Evolutionary conservation across 179 eudicot species (phyloP).

Genomic region (Carnegiea gigantea): DNA sequence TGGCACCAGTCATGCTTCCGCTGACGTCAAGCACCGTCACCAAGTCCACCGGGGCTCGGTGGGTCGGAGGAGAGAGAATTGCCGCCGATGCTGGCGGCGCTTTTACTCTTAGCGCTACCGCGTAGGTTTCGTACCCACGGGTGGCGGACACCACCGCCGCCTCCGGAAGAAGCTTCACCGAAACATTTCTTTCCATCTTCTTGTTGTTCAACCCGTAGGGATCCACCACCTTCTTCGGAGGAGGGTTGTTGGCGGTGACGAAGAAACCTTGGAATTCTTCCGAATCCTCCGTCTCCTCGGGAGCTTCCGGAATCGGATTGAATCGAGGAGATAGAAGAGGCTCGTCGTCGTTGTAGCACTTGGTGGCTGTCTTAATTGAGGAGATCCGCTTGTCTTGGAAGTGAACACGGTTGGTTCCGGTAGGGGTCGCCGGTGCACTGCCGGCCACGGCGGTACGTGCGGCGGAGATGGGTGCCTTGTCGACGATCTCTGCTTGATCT

Average conservation of each 20-base stretch:
- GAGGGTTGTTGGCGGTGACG: conserved; percentile 26
- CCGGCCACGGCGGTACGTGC: background rate
- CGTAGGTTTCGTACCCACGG: conserved; percentile 51
- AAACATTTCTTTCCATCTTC: conserved; percentile 34
- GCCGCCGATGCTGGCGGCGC: conserved; percentile 49
- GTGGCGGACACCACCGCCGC: conserved; percentile 63
- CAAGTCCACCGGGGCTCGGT: conserved; percentile 82
- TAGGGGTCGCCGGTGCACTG: conserved; percentile 30
- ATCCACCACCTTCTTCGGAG: conserved; percentile 16
- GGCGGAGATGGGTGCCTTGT: conserved; percentile 13
- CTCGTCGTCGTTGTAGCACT: conserved; percentile 68
- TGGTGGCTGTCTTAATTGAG: conserved; percentile 7
- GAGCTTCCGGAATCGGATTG: conserved; percentile 51
- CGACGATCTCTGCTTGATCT: conserved; percentile 5
- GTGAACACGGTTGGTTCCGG: conserved; percentile 18
- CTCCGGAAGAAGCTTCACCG: conserved; percentile 59
- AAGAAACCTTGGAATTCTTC: conserved; percentile 78
- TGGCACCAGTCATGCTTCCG: conserved; percentile 59
- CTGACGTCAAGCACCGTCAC: conserved; percentile 77
- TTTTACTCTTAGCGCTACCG: conserved; percentile 56
- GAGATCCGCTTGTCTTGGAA: conserved; percentile 31
- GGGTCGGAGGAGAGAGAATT: conserved; percentile 25
- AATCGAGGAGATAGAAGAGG: conserved; percentile 61
- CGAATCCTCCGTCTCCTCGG: conserved; percentile 32
- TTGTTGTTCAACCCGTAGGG: conserved; percentile 7